phyloP scores from a whole-genome alignment of 495 filamentous ascomycete genomes.

The Aspergillus wentii region DNA sequence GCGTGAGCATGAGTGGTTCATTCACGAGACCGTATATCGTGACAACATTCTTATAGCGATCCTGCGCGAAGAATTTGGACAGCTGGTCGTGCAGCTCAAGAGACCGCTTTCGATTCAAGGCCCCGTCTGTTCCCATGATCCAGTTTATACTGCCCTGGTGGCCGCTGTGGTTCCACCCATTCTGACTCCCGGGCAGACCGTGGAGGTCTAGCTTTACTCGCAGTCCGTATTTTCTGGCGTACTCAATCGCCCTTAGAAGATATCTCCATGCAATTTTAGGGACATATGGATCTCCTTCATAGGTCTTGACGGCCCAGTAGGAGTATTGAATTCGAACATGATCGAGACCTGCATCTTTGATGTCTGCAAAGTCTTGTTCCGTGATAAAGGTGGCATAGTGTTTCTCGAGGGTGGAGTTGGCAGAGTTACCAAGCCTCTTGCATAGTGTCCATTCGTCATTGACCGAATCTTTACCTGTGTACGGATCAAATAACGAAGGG shows the following conservation, averaged over 20 bases:
- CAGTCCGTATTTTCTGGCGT: conserved; percentile 85
- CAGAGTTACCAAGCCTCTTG: conserved; percentile 56
- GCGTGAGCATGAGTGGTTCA: conserved; percentile 72
- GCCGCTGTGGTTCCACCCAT: conserved; percentile 88
- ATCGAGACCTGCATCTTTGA: conserved; percentile 84
- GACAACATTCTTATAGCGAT: conserved; percentile 78
- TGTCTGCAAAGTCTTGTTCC: conserved; percentile 77
- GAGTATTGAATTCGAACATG: conserved; percentile 92
- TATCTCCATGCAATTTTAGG: conserved; percentile 89
- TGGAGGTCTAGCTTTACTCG: conserved; percentile 94
- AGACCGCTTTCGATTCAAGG: conserved; percentile 62
- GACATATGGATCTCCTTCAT: conserved; percentile 84
- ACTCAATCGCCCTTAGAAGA: conserved; percentile 88
- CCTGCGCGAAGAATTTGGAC: conserved; percentile 79
- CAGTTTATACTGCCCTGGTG: conserved; percentile 66
- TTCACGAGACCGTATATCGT: conserved; percentile 83
- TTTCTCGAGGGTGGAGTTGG: conserved; percentile 65
- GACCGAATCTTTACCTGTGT: conserved; percentile 55
- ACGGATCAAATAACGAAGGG: conserved; percentile 77
- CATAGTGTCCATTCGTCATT: conserved; percentile 87
- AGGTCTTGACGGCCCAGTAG: conserved; percentile 91
- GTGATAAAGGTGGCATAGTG: conserved; percentile 89
- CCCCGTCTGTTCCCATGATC: conserved; percentile 68
- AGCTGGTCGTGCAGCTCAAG: conserved; percentile 79
- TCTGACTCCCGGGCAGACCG: conserved; percentile 77